These are phyloP conservation scores for Backusella sp. DNA, from an alignment of 192 early-diverging fungal genomes.

Conservation along the genomic window DNA sequence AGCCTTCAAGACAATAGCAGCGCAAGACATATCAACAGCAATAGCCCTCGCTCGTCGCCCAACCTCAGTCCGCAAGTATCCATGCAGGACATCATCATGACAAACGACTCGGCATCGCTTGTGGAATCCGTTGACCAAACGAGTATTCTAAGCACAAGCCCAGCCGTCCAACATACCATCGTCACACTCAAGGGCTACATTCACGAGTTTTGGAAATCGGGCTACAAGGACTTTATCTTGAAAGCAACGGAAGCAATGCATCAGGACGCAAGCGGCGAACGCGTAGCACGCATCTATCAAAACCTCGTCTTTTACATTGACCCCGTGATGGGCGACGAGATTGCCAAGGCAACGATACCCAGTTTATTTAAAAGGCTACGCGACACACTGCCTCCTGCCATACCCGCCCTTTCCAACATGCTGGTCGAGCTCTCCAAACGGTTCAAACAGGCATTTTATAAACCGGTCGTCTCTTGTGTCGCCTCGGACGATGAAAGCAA, in stretches of 20 bases:
- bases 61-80: constrained; percentile 9
- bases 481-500: constrained; percentile 44
- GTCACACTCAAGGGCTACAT: constrained; percentile 21
- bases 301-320: constrained; percentile 30
- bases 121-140: neutral
- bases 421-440: constrained; percentile 38
- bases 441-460: constrained; percentile 43
- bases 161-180: neutral
- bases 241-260: constrained; percentile 19
- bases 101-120: neutral
- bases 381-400: constrained; percentile 33
- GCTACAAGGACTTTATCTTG: constrained; percentile 25
- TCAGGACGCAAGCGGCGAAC: constrained; percentile 17
- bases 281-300: constrained; percentile 10
- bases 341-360: constrained; percentile 43
- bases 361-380: constrained; percentile 47
- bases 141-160: neutral
- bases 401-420: constrained; percentile 36
- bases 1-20: neutral
- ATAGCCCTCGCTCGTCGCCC: constrained; percentile 4
- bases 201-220: constrained; percentile 30
- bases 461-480: constrained; percentile 55
- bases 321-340: constrained; percentile 28
- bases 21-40: neutral
- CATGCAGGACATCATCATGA: neutral